A percentile compares a stretch with the other conserved stretches of the same genome.
Conservation (phyloP, 164 flowering plant genomes). For the Chloranthus sessilifolius region DNA sequence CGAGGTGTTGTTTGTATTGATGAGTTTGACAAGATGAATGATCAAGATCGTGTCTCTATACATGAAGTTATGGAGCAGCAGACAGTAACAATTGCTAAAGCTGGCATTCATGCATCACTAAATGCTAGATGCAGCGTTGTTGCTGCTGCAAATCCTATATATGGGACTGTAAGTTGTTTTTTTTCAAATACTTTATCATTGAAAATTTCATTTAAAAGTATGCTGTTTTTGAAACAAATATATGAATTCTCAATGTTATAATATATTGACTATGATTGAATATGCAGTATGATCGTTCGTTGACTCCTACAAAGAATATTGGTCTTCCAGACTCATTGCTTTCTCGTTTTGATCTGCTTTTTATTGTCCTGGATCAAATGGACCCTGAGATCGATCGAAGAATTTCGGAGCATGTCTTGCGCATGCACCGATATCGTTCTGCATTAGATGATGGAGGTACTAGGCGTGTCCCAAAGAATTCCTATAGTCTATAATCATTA, state of each 20-base stretch:
- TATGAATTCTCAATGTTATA: constrained; percentile 11
- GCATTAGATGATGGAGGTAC: constrained; percentile 72
- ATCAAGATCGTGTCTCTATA: constrained; percentile 96
- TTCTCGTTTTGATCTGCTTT: constrained; percentile 95
- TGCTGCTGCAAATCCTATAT: constrained; percentile 99
- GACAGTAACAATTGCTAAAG: constrained; percentile 99
- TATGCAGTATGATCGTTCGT: constrained; percentile 93
- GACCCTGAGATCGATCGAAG: constrained; percentile 91
- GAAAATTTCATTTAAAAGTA: neutral
- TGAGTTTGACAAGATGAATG: constrained; percentile 99
- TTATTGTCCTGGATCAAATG: constrained; percentile 99
- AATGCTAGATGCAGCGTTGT: constrained; percentile 99
- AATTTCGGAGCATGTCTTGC: constrained; percentile 91
- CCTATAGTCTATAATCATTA: neutral
- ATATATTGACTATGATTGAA: constrained; percentile 11
- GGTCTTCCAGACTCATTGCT: constrained; percentile 98
- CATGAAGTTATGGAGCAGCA: constrained; percentile 99
- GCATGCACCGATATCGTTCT: constrained; percentile 95
- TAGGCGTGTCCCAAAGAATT: neutral
- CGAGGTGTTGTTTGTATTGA: constrained; percentile 97
- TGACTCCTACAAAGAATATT: constrained; percentile 98
- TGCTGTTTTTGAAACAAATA: neutral
- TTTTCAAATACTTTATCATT: neutral
- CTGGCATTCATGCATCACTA: constrained; percentile 97
- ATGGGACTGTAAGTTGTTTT: constrained; percentile 81